These are phyloP conservation scores for Monilinia polystroma DNA, from an alignment of 2,329 filamentous ascomycete species.

Conservation along the genomic window DNA sequence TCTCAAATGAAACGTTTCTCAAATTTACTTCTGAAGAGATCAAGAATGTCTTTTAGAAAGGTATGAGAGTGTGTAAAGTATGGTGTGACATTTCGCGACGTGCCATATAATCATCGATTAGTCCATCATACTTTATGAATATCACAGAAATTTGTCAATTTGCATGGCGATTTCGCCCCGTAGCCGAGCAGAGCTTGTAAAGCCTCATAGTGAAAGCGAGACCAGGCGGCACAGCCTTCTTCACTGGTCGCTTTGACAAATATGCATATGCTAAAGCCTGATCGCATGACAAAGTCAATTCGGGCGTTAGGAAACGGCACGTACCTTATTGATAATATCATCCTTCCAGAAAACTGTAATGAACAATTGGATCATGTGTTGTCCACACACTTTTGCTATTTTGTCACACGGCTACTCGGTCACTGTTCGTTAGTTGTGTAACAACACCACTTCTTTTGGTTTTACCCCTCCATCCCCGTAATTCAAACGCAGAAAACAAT, in stretches of 20 bases:
- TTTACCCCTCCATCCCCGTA: conserved; percentile 9
- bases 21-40: not conserved
- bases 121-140: not conserved
- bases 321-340: conserved; percentile 4
- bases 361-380: not conserved
- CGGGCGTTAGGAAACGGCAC: conserved; percentile 7
- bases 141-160: not conserved
- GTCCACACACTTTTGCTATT: not conserved
- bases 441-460: conserved; percentile 8
- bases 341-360: not conserved
- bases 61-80: not conserved
- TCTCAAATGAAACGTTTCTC: not conserved
- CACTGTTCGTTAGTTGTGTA: conserved; percentile 1
- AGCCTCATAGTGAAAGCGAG: not conserved
- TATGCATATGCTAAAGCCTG: conserved; percentile 14
- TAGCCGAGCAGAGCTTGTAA: conserved; percentile 2
- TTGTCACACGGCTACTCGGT: conserved; percentile 20
- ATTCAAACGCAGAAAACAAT: not conserved
- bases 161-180: conserved; percentile 1
- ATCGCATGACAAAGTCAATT: conserved; percentile 16
- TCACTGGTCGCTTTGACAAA: not conserved
- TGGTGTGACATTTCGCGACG: conserved; percentile 3
- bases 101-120: not conserved
- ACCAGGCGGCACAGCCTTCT: conserved; percentile 10
- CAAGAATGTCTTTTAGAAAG: not conserved